These are phyloP conservation scores for Trichosporon inkin DNA, from an alignment of 1,284 basidiomycete genomes.

Conservation along the genomic window DNA sequence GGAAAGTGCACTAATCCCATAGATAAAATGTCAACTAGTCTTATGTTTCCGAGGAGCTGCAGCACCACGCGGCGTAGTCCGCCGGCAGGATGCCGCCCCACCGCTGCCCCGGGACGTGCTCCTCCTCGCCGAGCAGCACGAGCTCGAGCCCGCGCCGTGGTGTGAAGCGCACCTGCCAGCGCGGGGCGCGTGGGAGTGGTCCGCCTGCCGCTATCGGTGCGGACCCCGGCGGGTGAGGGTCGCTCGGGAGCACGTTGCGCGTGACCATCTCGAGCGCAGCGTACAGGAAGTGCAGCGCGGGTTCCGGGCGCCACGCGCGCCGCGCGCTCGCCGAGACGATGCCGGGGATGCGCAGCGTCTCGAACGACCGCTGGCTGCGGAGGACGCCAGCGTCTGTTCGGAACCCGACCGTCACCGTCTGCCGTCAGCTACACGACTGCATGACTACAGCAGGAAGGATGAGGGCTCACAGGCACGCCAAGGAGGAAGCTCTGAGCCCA, in stretches of 20 bases:
- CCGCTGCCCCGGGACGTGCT: constrained; percentile 22
- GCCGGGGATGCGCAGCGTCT: constrained; percentile 63
- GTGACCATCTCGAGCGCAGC: constrained; percentile 33
- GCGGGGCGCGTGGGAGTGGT: constrained; percentile 31
- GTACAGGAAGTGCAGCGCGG: constrained; percentile 40
- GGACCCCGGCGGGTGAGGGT: constrained; percentile 21
- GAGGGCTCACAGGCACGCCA: constrained; percentile 71
- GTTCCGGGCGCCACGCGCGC: constrained; percentile 34
- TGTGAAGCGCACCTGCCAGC: constrained; percentile 42
- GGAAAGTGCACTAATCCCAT: background rate
- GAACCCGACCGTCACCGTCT: constrained; percentile 90
- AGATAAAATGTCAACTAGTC: background rate
- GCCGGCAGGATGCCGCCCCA: constrained; percentile 44
- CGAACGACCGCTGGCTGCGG: constrained; percentile 61
- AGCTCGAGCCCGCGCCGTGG: constrained; percentile 43
- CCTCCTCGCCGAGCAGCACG: constrained; percentile 26
- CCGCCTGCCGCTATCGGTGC: constrained; percentile 6
- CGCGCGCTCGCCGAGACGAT: constrained; percentile 2
- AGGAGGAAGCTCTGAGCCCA: constrained; percentile 94
- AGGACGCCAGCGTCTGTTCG: constrained; percentile 71
- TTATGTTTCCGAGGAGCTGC: background rate
- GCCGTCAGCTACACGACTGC: constrained; percentile 6
- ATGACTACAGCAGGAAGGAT: background rate
- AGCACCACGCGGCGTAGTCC: constrained; percentile 40
- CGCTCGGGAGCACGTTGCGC: constrained; percentile 37